Evolutionary conservation across 176 grass and related monocot genomes (phyloP), one percentile per base, ranked within the genome.

Genomic region (Zea mays): DNA sequence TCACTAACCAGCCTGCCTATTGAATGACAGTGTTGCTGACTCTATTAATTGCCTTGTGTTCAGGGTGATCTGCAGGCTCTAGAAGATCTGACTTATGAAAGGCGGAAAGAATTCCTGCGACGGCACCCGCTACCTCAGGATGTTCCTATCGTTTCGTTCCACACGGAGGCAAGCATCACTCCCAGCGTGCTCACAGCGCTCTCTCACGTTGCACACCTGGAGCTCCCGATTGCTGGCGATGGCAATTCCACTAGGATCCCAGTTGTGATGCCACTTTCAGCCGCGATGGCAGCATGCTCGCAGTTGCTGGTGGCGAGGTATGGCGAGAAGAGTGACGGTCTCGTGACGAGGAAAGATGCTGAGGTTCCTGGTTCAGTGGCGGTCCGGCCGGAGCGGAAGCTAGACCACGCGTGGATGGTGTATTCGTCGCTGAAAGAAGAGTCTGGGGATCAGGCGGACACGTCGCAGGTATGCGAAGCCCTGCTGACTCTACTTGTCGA

Each of bases 391-490:
- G 85, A 87, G 34, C 47, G 80, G 56, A 97, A 94, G 84, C 68
- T 94, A 15, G 95, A 94, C 70, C 91, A 97, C 71, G 89, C 91
- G 13, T 94, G 95, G 95, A 98, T 98, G 91, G 95, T 92, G 40
- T 98, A 94, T 74, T 92, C 89, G 7, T 88, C 91, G 5, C 56
- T 86, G 16, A 98, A 88, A 17, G 85, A 98, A 5, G 89, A 94
- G 9, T 83, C 87, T 2, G 46, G 45, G 34, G 83, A 83, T 62
- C 80, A 98, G 69, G 87, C 85, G 21, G 77, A 98, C 80, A 93
- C 95, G 34, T 85, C 91, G 2, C 87, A 90, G 69, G 91, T 92
- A 41, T 98, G 95, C 2, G 95, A 98, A 57, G 91, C 95, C 5
- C 81, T 98, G 77, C 77, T 98, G 20, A 90, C 91, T 48, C 80